Conservation (phyloP, 108 stramenopile species). For the Skeletonema tropicum region DNA sequence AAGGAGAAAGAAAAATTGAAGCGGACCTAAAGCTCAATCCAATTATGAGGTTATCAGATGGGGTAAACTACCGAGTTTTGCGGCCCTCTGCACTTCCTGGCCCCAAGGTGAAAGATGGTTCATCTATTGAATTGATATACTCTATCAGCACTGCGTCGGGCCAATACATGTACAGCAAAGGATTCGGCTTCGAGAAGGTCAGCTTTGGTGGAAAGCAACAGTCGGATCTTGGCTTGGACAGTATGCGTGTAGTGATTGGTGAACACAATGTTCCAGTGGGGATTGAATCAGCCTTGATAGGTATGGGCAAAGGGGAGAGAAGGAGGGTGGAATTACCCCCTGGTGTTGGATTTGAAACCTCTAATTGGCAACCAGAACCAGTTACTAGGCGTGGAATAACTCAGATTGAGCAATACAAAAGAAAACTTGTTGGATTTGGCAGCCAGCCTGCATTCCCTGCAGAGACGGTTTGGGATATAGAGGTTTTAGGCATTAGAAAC, state of each 20-base stretch:
- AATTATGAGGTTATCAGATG: conserved; percentile 31
- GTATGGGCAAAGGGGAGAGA: conserved; percentile 61
- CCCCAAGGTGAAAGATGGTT: conserved; percentile 32
- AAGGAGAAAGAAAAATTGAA: conserved; percentile 56
- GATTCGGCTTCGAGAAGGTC: conserved; percentile 62
- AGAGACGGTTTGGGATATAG: conserved; percentile 62
- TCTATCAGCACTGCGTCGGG: conserved; percentile 27
- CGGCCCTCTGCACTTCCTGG: conserved; percentile 10
- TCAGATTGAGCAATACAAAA: conserved; percentile 46
- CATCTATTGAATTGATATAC: conserved; percentile 43
- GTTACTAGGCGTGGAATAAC: conserved; percentile 44
- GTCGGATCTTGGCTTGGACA: conserved; percentile 51
- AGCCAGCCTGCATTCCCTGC: conserved; percentile 63
- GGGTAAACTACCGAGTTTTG: conserved; percentile 53
- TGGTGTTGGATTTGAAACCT: conserved; percentile 55
- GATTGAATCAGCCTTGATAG: conserved; percentile 56
- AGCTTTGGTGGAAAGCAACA: conserved; percentile 36
- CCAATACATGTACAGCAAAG: conserved; percentile 55
- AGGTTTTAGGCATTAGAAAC: conserved; percentile 48
- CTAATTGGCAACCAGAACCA: conserved; percentile 57
- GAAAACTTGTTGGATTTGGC: conserved; percentile 48
- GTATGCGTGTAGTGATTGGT: conserved; percentile 37
- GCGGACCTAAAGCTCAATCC: conserved; percentile 54
- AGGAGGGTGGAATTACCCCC: conserved; percentile 58
- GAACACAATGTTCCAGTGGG: conserved; percentile 51